phyloP scores from a whole-genome alignment of 2,329 filamentous ascomycete genomes.

The Cercospora citrullina region DNA sequence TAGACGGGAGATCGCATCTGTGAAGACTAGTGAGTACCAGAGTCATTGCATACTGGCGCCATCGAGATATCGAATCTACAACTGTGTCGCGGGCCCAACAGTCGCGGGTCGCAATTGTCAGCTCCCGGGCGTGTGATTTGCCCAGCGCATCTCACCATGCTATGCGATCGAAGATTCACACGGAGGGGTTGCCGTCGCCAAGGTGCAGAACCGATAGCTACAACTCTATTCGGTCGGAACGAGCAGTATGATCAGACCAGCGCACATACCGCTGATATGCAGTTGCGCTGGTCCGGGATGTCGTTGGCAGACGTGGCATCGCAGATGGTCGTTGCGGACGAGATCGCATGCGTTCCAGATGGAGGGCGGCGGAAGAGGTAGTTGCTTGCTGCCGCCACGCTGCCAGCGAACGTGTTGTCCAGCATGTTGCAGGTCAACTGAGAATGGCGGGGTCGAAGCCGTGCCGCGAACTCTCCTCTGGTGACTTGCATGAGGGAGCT shows the following conservation, averaged over 20 bases:
- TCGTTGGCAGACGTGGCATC: constrained; percentile 2
- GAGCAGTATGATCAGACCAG: background rate
- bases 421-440: background rate
- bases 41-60: constrained; percentile 3
- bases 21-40: constrained; percentile 1
- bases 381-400: background rate
- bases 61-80: background rate
- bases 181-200: background rate
- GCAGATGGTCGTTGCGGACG: background rate
- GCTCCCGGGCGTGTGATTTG: background rate
- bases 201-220: background rate
- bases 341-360: background rate
- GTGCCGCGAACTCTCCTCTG: background rate
- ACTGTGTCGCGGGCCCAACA: background rate
- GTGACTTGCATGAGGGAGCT: background rate
- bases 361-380: background rate
- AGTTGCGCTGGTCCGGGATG: background rate
- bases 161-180: constrained; percentile 1
- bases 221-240: background rate
- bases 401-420: background rate
- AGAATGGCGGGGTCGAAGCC: background rate
- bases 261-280: background rate
- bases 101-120: background rate
- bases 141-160: background rate
- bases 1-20: background rate